Conservation (phyloP, 306 rosid genomes). For the Malus fusca region DNA sequence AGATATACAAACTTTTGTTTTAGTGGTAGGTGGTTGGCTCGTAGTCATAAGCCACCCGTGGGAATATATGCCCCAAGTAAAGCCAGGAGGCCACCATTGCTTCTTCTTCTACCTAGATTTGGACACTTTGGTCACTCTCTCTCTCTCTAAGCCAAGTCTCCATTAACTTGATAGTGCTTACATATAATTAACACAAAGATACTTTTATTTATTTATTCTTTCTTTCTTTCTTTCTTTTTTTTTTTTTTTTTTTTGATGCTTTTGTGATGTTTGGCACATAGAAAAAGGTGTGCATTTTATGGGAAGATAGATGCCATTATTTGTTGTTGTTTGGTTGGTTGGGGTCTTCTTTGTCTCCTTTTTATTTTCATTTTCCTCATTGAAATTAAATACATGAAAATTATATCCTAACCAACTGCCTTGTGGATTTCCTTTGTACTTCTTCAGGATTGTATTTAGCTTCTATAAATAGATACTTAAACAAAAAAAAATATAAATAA, state of each 20-base stretch:
- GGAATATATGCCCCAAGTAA: constrained; percentile 6
- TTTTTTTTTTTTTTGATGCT: neutral
- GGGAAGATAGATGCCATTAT: neutral
- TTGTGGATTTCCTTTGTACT: neutral
- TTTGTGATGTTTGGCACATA: neutral
- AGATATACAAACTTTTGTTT: neutral
- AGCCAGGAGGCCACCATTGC: neutral
- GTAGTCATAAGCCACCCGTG: constrained; percentile 18
- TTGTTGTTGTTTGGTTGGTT: neutral
- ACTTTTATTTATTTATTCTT: neutral
- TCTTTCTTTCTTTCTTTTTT: neutral
- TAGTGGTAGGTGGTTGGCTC: neutral
- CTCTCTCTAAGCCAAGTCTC: neutral
- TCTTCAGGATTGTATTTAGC: neutral
- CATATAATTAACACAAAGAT: neutral
- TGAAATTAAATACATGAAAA: neutral
- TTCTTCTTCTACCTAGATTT: neutral
- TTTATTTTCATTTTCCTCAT: neutral
- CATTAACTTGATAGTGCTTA: neutral
- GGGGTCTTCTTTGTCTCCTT: neutral
- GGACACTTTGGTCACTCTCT: neutral
- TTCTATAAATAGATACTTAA: neutral
- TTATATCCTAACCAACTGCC: neutral
- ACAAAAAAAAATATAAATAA: no score
- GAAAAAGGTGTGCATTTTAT: neutral